These are phyloP conservation scores for Aureobasidium vineae DNA, from an alignment of 2,329 filamentous ascomycete species.

Conservation along the genomic window DNA sequence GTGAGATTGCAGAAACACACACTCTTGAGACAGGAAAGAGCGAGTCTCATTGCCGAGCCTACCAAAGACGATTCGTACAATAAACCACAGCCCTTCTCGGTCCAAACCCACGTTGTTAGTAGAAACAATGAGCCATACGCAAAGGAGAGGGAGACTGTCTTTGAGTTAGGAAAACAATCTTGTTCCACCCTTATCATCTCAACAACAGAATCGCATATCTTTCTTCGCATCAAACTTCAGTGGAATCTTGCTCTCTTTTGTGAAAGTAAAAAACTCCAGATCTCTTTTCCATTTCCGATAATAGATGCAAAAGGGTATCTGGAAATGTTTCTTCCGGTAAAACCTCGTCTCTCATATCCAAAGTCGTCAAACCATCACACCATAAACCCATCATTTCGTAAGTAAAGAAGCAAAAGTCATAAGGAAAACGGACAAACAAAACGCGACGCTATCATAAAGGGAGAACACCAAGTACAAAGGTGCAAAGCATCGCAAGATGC, in stretches of 20 bases:
- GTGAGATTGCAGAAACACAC: no score
- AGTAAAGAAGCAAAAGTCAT: not conserved
- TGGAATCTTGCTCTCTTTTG: no score
- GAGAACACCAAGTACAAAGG: not conserved
- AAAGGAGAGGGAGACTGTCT: not conserved
- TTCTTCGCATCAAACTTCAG: not conserved
- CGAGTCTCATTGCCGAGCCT: not conserved
- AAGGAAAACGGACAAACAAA: not conserved
- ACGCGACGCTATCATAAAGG: not conserved
- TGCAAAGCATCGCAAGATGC: not conserved
- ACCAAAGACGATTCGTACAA: not conserved
- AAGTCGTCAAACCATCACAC: slow-evolving; percentile 13
- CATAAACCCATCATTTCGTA: slow-evolving; percentile 17
- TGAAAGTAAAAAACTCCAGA: not conserved
- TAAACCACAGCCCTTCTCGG: not conserved
- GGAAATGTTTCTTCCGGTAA: not conserved
- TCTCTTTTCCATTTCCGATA: slow-evolving; percentile 5
- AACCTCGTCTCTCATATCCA: not conserved
- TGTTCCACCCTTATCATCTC: not conserved
- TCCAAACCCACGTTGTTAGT: not conserved
- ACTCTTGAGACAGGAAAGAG: not conserved
- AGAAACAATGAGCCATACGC: not conserved
- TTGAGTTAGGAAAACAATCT: not conserved
- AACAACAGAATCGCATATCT: not conserved
- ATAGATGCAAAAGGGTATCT: slow-evolving; percentile 7